Conservation (phyloP, 2,329 filamentous ascomycete genomes). For the Blumeriella jaapii region DNA sequence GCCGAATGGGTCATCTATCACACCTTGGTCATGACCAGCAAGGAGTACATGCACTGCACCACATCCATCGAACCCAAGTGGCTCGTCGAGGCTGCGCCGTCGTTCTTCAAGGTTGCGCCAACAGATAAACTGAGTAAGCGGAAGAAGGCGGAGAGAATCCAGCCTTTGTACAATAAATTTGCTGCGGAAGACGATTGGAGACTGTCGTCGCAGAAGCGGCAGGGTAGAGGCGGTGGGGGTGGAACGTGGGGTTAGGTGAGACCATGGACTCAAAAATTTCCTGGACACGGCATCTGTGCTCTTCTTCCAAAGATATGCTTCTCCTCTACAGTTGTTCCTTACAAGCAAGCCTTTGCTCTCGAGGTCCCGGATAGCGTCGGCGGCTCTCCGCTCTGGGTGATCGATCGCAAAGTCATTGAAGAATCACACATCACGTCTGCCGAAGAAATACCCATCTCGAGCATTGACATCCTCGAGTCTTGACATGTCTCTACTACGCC, state of each 20-base stretch:
- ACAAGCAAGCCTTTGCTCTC: no score
- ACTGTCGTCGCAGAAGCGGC: conserved; percentile 73
- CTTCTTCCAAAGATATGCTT: no score
- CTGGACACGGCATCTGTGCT: no score
- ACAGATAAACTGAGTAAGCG: conserved; percentile 80
- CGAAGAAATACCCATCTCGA: no score
- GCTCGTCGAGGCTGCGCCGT: conserved; percentile 93
- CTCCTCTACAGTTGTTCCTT: no score
- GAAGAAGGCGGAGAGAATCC: conserved; percentile 88
- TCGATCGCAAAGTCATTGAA: no score
- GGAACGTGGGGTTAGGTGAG: conserved; percentile 69
- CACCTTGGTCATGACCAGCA: conserved; percentile 79
- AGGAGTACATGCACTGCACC: conserved; percentile 96
- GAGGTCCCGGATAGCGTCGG: no score
- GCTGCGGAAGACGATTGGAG: conserved; percentile 92
- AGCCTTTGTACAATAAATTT: conserved; percentile 89
- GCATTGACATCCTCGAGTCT: no score
- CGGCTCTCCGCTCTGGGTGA: no score
- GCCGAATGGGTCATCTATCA: conserved; percentile 96
- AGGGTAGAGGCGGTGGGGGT: conserved; percentile 74
- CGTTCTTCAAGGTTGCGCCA: conserved; percentile 94
- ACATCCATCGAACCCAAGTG: conserved; percentile 89
- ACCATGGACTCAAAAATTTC: no score
- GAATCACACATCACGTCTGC: no score
- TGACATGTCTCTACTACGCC: no score